Conservation (phyloP, 768 basidiomycete genomes). For the Panus rudis region DNA sequence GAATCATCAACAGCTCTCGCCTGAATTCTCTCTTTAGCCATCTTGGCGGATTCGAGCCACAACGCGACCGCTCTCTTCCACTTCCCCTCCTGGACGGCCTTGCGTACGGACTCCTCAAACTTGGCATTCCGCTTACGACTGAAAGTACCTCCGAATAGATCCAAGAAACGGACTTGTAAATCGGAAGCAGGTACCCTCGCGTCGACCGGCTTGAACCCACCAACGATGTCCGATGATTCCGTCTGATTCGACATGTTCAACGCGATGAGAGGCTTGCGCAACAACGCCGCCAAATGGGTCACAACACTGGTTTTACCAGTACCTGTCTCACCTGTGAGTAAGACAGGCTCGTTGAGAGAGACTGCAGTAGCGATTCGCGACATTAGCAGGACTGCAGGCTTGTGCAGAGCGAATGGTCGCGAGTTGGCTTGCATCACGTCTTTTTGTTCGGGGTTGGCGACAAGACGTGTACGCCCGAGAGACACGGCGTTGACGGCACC, state of each 20-base stretch:
- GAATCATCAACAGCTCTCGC: slow-evolving; percentile 26
- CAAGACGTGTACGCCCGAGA: slow-evolving; percentile 57
- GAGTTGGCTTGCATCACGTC: slow-evolving; percentile 26
- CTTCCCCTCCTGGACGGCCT: slow-evolving; percentile 72
- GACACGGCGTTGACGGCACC: slow-evolving; percentile 50
- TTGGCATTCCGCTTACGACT: slow-evolving; percentile 85
- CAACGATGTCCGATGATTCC: slow-evolving; percentile 88
- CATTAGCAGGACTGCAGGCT: slow-evolving; percentile 72
- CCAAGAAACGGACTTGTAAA: slow-evolving; percentile 68
- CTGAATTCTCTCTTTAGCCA: slow-evolving; percentile 61
- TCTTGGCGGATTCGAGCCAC: slow-evolving; percentile 71
- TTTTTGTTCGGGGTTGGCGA: slow-evolving; percentile 34
- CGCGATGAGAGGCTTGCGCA: slow-evolving; percentile 72
- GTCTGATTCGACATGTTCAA: slow-evolving; percentile 96
- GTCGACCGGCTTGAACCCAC: slow-evolving; percentile 95
- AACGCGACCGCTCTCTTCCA: slow-evolving; percentile 81
- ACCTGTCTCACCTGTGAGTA: slow-evolving; percentile 97
- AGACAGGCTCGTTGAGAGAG: slow-evolving; percentile 69
- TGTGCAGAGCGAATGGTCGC: slow-evolving; percentile 84
- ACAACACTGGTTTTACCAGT: slow-evolving; percentile 96
- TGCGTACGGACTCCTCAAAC: slow-evolving; percentile 75
- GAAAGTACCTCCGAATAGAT: slow-evolving; percentile 80
- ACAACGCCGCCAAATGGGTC: slow-evolving; percentile 76
- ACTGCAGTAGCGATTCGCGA: slow-evolving; percentile 75
- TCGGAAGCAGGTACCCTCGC: slow-evolving; percentile 67